Evolutionary conservation across 768 basidiomycete species (phyloP), one percentile per base, ranked within the genome.

Genomic region (Pulveroboletus sp.): DNA sequence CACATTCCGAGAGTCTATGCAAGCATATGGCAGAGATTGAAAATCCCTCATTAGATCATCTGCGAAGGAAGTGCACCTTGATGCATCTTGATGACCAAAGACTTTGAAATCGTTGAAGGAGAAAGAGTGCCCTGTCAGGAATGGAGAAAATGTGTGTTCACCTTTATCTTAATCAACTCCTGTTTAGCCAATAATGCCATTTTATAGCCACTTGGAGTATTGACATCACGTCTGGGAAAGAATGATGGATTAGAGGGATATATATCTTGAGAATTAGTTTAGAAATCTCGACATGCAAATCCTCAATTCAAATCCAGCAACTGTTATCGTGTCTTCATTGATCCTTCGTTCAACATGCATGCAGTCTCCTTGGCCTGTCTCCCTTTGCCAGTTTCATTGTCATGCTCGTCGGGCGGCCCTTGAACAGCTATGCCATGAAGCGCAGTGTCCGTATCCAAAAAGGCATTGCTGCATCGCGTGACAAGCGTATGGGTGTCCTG

Each of bases 341-440:
- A n/a, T n/a, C n/a, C n/a, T n/a, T n/a, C n/a, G n/a, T n/a, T n/a
- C n/a, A n/a, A n/a, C n/a, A n/a, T n/a, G n/a, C n/a, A n/a, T n/a
- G n/a, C n/a, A 66, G 72, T 34, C 67, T 78, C n/a, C 69, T 78
- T 5, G 77, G 77, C 3, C 63, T 69, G 45, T 65, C 72, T 5
- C 75, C 77, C 1, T 78, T 78, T 37, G 73, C 74, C 14, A 77
- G 77, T 8, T 69, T 75, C 23, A 31, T 72, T 3, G 67, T 74
- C n/a, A 53, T 77, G 32, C 34, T 73, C 23, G 38, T 75, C 25
- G 68, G 68, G 14, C 65, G 65, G 49, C 75, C 75, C 0, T 45
- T 78, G 47, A 77, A 75, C 51, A 69, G 69, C 11, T 65, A 58
- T 29, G 50, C 75, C 23, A 68, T 73, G 40, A 68, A 64, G 38